Evolutionary conservation across 2,329 filamentous ascomycete genomes (phyloP), one percentile per base, ranked within the genome.

Genomic region (Alternaria metachromatica): DNA sequence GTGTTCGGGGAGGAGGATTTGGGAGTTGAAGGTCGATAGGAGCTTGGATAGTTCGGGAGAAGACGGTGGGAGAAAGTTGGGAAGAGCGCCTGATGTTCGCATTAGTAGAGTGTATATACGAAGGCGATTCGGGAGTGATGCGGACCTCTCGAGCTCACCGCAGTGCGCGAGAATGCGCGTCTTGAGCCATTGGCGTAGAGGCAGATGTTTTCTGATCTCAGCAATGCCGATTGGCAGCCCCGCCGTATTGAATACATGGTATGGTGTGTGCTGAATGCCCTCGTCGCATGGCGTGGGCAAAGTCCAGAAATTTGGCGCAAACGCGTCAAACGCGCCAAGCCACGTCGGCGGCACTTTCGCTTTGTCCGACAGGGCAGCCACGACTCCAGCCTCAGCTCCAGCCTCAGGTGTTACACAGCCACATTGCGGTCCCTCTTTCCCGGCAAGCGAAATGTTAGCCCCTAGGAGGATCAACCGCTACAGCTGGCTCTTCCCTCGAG

Each of bases 1-100:
- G 70, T 83, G 80, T 7, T 60, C 59, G 13, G 83, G 83, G 21
- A 85, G 77, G 62, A 85, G 78, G 68, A 84, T 71, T 55, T 81
- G 81, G 49, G 74, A 75, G 65, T 84, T 83, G 56, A 84, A 72
- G 10, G 66, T 75, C 6, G 73, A 66, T 61, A 85, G 80, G 37
- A 82, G 65, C 20, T 70, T 54, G 54, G 82, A 73, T 58, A 85
- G 81, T 48, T 81, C 78, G 53, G 80, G 73, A 13, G 77, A 78
- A 11, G 82, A 79, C 11, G 82, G 77, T 37, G 79, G 70, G 54
- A 74, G 69, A 76, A 84, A 85, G 46, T 70, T 68, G 18, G 83
- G 82, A 6, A 84, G 74, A 43, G 74, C 67, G 65, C 76, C 80
- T 80, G 33, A 25, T 43, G 45, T 33, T 9, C 49, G 59, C 25